Evolutionary conservation across 2,329 filamentous ascomycete genomes (phyloP).

Genomic region (Gnomoniopsis smithogilvyi): DNA sequence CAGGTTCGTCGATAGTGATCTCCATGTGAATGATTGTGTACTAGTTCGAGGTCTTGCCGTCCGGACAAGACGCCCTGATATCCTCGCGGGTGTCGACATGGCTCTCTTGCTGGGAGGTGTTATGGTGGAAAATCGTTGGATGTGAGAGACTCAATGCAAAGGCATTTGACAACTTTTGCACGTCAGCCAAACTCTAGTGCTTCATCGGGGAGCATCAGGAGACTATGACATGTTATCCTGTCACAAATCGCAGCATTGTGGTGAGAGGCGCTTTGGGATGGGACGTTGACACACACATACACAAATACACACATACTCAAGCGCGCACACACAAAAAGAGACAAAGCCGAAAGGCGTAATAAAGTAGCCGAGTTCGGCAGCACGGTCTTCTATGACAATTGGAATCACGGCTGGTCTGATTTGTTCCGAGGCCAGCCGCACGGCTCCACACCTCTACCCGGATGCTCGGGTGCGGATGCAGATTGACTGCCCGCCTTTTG

Average conservation of each 20-base stretch:
- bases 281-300: background rate
- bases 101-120: background rate
- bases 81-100: slow-evolving; percentile 27
- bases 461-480: background rate
- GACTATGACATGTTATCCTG: slow-evolving; percentile 4
- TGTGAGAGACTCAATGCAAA: background rate
- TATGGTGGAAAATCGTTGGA: background rate
- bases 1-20: slow-evolving; percentile 4
- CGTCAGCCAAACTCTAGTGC: slow-evolving; percentile 4
- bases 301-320: no score
- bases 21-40: background rate
- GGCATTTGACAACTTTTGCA: background rate
- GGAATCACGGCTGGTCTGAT: background rate
- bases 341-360: background rate
- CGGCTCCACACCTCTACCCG: background rate
- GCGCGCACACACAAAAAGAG: no score
- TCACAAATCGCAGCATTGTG: background rate
- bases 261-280: background rate
- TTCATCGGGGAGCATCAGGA: slow-evolving; percentile 1
- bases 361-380: background rate
- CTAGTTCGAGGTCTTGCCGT: slow-evolving; percentile 12
- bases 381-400: background rate
- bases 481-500: no score
- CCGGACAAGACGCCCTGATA: slow-evolving; percentile 25
- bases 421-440: background rate